Base-by-base conservation (phyloP, 805 yeast species). In the Wickerhamiella slavikovae region DNA sequence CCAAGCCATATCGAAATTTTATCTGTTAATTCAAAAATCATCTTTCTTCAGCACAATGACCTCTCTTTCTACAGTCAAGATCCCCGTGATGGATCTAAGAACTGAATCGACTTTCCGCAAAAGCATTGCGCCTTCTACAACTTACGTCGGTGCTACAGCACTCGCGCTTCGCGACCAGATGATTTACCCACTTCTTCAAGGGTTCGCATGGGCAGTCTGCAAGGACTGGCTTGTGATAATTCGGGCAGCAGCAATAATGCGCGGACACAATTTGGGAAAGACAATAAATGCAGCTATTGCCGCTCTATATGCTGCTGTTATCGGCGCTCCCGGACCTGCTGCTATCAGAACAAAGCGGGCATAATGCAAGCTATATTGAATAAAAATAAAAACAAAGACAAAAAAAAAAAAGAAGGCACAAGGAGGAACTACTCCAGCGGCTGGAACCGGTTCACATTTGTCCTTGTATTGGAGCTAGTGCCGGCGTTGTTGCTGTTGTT, bases 151-250 rank as follows among this genome's bases (percentile, higher is more conserved):
- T n/a, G n/a, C n/a, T n/a, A n/a, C n/a, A n/a, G n/a, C n/a, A n/a
- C n/a, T n/a, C n/a, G n/a, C n/a, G n/a, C n/a, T 49, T 6, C 41
- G 48, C 20, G 49, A 48, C 37, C 55, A 52, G 37, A 33, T 51
- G 24, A 15, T 47, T 13, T 38, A 47, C 33, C 56, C 55, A 3
- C 34, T 52, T 17, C 33, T 35, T 4, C 55, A 51, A 35, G 57
- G 57, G 12, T 46, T 49, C 18, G 31, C 42, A 23, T 51, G 55
- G 56, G 49, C 49, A 5, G 25, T 49, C 7, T 17, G 27, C 30
- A 34, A 37, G 18, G 47, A 42, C 24, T 39, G 44, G 44, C 16
- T 34, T 20, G 32, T 29, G 19, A 27, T 41, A 1, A 35, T 35
- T 10, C 29, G 29, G 4, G 29, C 31, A 2, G 29, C 29, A 10